These are phyloP conservation scores for Halophytophthora polymorphica DNA, from an alignment of 352 stramenopile genomes.

Conservation along the genomic window DNA sequence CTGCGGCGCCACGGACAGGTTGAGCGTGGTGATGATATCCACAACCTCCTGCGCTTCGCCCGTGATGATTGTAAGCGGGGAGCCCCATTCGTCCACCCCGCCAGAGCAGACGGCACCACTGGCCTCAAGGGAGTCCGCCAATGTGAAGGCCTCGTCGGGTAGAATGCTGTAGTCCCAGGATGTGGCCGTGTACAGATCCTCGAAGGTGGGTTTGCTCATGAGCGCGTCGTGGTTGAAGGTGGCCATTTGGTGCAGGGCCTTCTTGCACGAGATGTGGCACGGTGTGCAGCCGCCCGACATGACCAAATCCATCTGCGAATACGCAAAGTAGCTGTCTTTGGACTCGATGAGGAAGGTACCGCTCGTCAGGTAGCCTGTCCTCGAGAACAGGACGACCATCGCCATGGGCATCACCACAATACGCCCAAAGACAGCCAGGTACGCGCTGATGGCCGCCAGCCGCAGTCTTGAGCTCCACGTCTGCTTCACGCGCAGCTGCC, in stretches of 20 bases:
- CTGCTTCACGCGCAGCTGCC: background rate
- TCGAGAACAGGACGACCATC: background rate
- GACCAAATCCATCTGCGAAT: background rate
- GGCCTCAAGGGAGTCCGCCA: background rate
- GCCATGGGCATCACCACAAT: background rate
- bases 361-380: background rate
- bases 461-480: background rate
- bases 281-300: background rate
- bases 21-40: background rate
- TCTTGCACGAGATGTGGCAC: background rate
- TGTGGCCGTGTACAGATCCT: conserved; percentile 1
- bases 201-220: conserved; percentile 2
- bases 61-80: background rate
- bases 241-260: background rate
- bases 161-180: conserved; percentile 2
- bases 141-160: background rate
- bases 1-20: conserved; percentile 1
- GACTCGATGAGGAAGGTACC: background rate
- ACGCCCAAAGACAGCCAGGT: background rate
- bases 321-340: conserved; percentile 1
- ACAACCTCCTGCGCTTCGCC: conserved; percentile 3
- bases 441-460: background rate
- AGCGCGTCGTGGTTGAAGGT: background rate
- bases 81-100: conserved; percentile 4
- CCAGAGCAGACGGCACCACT: background rate